Base-by-base conservation (phyloP, 2,329 filamentous ascomycete genomes). In the Coccinonectria pachysandricola region DNA sequence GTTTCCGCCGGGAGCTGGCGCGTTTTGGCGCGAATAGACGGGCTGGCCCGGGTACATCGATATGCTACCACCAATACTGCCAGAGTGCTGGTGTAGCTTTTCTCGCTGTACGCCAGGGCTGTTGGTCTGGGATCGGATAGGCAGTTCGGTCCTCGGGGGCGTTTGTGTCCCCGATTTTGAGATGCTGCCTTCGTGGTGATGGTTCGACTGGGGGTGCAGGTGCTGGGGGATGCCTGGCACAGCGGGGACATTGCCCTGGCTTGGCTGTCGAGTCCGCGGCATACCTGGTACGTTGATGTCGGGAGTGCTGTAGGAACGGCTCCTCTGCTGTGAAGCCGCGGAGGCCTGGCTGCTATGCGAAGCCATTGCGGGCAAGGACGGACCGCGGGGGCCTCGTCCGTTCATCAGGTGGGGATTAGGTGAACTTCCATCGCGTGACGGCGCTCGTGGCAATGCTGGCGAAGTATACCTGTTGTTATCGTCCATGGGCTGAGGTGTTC, bases 271-370 rank as follows among this genome's bases (percentile, higher is more conserved):
- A 27, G 62, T 64, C 37, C 75, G 65, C 48, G 66, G 63, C 24
- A 67, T 67, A 37, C 70, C 67, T 27, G 76, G 71, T 27, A 71
- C 77, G 39, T 92, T 84, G 43, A 94, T 94, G 52, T 96, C 87
- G 6, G 91, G 88, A 37, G 87, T 95, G 59, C 88, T 96, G 47
- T 92, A 92, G 19, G 87, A 94, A 38, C 91, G 74, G 58, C 83
- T 79, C 40, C 86, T 71, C 48, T 79, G 76, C 50, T 84, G 77
- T 37, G 68, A 56, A 37, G 66, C 62, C 43, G 66, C 61, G 42
- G 74, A 59, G n/a, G n/a, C n/a, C n/a, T n/a, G n/a, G n/a, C n/a
- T n/a, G 44, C 69, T 55, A 37, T 64, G 58, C 1, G 64, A 61
- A 10, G 75, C 64, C 68, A 84, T 78, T 11, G 73, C 79, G 21